Evolutionary conservation across 192 early-diverging fungal species (phyloP).

Genomic region (Coemansia sp.): DNA sequence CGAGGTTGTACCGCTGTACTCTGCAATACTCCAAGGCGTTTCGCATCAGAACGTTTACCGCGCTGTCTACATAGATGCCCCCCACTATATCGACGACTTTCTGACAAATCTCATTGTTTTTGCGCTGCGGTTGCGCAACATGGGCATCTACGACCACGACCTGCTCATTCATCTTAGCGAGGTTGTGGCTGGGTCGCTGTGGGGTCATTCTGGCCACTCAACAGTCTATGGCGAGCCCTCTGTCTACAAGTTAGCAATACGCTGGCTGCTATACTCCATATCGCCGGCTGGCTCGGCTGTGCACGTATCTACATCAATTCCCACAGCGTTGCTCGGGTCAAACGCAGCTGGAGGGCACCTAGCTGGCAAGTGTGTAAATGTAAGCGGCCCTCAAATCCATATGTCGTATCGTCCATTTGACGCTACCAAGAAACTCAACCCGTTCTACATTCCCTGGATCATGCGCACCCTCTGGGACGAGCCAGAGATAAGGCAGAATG

Average conservation of each 20-base stretch:
- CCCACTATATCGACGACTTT: constrained; percentile 81
- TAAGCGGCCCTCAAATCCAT: constrained; percentile 40
- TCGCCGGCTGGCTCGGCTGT: constrained; percentile 22
- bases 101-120: constrained; percentile 85
- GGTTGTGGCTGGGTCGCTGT: constrained; percentile 83
- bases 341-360: constrained; percentile 14
- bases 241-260: constrained; percentile 71
- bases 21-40: constrained; percentile 66
- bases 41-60: constrained; percentile 84
- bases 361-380: background rate
- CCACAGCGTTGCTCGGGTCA: constrained; percentile 22
- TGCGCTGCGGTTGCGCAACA: constrained; percentile 84
- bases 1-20: constrained; percentile 93
- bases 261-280: constrained; percentile 56
- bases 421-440: constrained; percentile 75
- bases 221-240: constrained; percentile 89
- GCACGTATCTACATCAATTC: constrained; percentile 11
- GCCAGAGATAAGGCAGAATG: constrained; percentile 57
- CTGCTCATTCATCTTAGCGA: constrained; percentile 85
- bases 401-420: constrained; percentile 60
- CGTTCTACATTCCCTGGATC: constrained; percentile 93
- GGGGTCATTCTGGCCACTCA: constrained; percentile 88
- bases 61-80: constrained; percentile 87
- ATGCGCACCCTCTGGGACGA: constrained; percentile 84
- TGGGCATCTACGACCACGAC: constrained; percentile 84